phyloP scores from a whole-genome alignment of 2,329 filamentous ascomycete species.

The Trichoderma gracile region DNA sequence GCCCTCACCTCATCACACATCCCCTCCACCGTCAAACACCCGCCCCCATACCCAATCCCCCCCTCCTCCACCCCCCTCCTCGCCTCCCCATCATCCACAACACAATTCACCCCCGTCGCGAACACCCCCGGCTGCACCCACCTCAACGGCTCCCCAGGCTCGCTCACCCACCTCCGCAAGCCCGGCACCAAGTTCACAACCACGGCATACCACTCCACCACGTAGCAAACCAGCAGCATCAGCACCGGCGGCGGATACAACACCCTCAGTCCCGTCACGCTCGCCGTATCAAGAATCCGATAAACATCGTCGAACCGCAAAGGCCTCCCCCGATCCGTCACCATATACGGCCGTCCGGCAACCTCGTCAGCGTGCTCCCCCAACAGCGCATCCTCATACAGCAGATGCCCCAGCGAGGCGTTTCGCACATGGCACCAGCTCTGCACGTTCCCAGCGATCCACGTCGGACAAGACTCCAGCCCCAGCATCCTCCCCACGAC shows the following conservation, averaged over 20 bases:
- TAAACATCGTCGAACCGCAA: slow-evolving; percentile 45
- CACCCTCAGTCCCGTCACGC: slow-evolving; percentile 36
- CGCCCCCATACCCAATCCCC: slow-evolving; percentile 44
- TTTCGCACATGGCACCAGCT: slow-evolving; percentile 54
- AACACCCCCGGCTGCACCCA: slow-evolving; percentile 46
- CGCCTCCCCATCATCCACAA: slow-evolving; percentile 43
- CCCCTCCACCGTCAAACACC: slow-evolving; percentile 44
- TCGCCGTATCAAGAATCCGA: slow-evolving; percentile 35
- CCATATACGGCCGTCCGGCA: slow-evolving; percentile 50
- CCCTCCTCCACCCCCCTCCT: slow-evolving; percentile 42
- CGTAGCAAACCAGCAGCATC: slow-evolving; percentile 42
- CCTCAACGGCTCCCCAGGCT: slow-evolving; percentile 40
- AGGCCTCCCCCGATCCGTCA: slow-evolving; percentile 53
- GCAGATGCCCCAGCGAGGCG: slow-evolving; percentile 55
- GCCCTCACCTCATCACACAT: slow-evolving; percentile 43
- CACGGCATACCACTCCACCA: slow-evolving; percentile 30
- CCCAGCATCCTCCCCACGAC: slow-evolving; percentile 38
- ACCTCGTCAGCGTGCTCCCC: slow-evolving; percentile 39
- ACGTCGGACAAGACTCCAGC: slow-evolving; percentile 43
- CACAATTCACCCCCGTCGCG: slow-evolving; percentile 39
- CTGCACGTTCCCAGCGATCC: slow-evolving; percentile 49
- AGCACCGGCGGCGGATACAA: slow-evolving; percentile 39
- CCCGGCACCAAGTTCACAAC: slow-evolving; percentile 27
- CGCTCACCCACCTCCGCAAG: slow-evolving; percentile 34
- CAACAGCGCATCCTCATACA: slow-evolving; percentile 53